These are phyloP conservation scores for Citeromyces hawaiiensis DNA, from an alignment of 1,139 yeast species.

Conservation along the genomic window DNA sequence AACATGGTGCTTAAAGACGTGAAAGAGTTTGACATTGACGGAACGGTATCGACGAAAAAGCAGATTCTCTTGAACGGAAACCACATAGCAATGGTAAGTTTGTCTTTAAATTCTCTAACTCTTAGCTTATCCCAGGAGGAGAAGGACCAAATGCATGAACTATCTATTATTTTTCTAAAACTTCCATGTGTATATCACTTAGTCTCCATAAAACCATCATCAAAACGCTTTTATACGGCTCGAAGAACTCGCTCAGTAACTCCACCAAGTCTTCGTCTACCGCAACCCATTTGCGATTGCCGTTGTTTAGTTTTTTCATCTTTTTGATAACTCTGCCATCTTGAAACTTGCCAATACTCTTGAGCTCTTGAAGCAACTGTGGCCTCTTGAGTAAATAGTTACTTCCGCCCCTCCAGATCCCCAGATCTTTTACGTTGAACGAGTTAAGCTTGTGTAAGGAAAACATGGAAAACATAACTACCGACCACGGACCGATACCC, in stretches of 20 bases:
- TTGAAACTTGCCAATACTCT: conserved; percentile 14
- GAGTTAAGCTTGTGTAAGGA: conserved; percentile 55
- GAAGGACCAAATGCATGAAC: conserved; percentile 7
- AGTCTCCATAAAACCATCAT: conserved; percentile 71
- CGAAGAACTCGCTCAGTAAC: conserved; percentile 40
- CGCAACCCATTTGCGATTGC: conserved; percentile 44
- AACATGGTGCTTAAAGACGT: conserved; percentile 84
- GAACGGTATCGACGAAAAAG: conserved; percentile 23
- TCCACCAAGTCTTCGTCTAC: conserved; percentile 46
- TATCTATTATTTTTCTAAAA: conserved; percentile 15
- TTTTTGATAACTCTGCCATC: conserved; percentile 19
- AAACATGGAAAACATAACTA: conserved; percentile 74
- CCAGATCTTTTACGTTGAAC: conserved; percentile 71
- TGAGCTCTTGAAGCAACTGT: conserved; percentile 27
- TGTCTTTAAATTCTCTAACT: conserved; percentile 7
- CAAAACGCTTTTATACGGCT: conserved; percentile 57
- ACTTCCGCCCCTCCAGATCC: conserved; percentile 72
- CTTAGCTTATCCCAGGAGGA: conserved; percentile 31
- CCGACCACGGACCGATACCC: conserved; percentile 88
- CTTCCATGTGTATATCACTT: conserved; percentile 43
- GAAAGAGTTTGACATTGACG: conserved; percentile 34
- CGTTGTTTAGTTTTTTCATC: conserved; percentile 23
- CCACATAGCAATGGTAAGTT: conserved; percentile 59
- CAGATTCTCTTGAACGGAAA: conserved; percentile 81
- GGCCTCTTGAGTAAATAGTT: conserved; percentile 48